Evolutionary conservation across 2,329 filamentous ascomycete genomes (phyloP).

Genomic region (Paecilomyces dactylethromorphus): DNA sequence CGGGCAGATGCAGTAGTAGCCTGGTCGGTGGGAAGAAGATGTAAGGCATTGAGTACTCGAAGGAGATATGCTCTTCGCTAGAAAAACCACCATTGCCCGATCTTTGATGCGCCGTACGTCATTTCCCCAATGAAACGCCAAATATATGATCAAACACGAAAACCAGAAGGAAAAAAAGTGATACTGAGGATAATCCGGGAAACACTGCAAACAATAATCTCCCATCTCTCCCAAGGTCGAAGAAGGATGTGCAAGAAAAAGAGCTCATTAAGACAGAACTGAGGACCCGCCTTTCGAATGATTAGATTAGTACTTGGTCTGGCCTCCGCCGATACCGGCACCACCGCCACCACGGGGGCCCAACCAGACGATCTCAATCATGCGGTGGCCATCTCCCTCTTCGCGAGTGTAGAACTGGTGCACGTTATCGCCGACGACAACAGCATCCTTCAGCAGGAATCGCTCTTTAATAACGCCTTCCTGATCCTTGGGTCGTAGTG

Average conservation of each 20-base stretch:
- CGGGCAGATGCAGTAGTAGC: not conserved
- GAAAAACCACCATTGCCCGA: constrained; percentile 22
- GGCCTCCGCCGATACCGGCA: constrained; percentile 23
- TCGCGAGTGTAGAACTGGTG: constrained; percentile 38
- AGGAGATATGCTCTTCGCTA: constrained; percentile 15
- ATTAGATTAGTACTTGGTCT: constrained; percentile 21
- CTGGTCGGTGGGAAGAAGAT: not conserved
- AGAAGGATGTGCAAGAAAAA: constrained; percentile 33
- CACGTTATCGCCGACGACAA: constrained; percentile 35
- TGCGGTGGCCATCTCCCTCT: constrained; percentile 32
- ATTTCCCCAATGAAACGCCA: constrained; percentile 32
- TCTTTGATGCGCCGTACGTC: constrained; percentile 22
- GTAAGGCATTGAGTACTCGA: constrained; percentile 2
- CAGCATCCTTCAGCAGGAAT: constrained; percentile 33
- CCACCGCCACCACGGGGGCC: constrained; percentile 32
- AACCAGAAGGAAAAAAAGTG: constrained; percentile 11
- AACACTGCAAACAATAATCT: not conserved
- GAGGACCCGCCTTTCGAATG: constrained; percentile 27
- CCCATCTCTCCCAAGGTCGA: not conserved
- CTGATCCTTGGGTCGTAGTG: constrained; percentile 32
- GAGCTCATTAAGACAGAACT: constrained; percentile 18
- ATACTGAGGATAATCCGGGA: not conserved
- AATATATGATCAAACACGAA: constrained; percentile 24
- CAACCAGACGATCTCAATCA: constrained; percentile 40
- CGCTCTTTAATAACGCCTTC: constrained; percentile 35